These are phyloP conservation scores for Podaxis mareebaensis DNA, from an alignment of 768 basidiomycete species.

Conservation along the genomic window DNA sequence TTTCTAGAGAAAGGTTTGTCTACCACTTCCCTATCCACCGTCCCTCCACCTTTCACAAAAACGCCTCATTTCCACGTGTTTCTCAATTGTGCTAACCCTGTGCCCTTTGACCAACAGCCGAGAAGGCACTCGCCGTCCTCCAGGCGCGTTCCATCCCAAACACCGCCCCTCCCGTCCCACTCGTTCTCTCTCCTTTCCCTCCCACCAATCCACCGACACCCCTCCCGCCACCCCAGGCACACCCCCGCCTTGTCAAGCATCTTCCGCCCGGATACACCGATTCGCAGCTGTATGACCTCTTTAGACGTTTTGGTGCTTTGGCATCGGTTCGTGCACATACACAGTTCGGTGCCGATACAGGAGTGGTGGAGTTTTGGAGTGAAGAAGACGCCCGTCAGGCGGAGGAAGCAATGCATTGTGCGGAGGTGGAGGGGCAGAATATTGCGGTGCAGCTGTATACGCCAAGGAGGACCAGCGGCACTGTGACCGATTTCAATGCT, in stretches of 20 bases:
- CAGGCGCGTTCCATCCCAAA: conserved; percentile 73
- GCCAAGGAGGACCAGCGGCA: conserved; percentile 56
- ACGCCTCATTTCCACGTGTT: conserved; percentile 11
- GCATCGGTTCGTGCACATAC: conserved; percentile 75
- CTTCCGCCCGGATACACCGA: conserved; percentile 71
- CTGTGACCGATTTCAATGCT: conserved; percentile 66
- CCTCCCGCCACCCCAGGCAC: conserved; percentile 73
- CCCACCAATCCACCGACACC: conserved; percentile 75
- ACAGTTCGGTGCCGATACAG: conserved; percentile 76
- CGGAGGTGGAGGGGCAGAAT: conserved; percentile 81
- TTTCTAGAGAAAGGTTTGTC: conserved; percentile 74
- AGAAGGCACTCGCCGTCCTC: conserved; percentile 85
- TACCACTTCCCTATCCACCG: conserved; percentile 2
- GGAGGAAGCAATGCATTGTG: conserved; percentile 81
- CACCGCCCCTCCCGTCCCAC: conserved; percentile 53
- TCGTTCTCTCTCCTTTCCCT: conserved; percentile 82
- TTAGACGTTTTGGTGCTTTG: conserved; percentile 81
- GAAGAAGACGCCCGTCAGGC: conserved; percentile 82
- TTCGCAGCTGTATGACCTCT: conserved; percentile 79
- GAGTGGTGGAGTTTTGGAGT: conserved; percentile 83
- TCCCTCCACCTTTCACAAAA: not conserved
- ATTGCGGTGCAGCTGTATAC: conserved; percentile 83
- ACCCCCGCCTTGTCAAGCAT: conserved; percentile 82
- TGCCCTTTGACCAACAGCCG: conserved; percentile 49
- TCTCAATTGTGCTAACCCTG: conserved; percentile 15